These are phyloP conservation scores for Xylariomycetidae sp. DNA, from an alignment of 2,329 filamentous ascomycete species.

Conservation along the genomic window DNA sequence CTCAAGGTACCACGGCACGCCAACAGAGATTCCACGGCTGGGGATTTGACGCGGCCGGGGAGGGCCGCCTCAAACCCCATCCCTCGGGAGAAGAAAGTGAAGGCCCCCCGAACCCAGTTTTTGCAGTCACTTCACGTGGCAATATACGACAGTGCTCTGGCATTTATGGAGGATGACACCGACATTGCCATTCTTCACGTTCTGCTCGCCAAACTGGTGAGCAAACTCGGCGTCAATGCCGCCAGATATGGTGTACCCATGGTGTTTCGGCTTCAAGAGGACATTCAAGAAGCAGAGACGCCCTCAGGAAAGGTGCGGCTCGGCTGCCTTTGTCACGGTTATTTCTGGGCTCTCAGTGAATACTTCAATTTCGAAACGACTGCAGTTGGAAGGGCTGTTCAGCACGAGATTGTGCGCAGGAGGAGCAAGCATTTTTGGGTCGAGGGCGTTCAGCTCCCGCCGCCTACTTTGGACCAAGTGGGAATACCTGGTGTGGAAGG, in stretches of 20 bases:
- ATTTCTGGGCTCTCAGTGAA: constrained; percentile 74
- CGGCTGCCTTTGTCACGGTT: constrained; percentile 81
- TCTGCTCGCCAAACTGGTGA: constrained; percentile 67
- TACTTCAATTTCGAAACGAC: constrained; percentile 71
- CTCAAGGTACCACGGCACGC: constrained; percentile 39
- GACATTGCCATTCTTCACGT: constrained; percentile 75
- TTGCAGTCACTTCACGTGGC: constrained; percentile 76
- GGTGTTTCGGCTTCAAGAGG: constrained; percentile 82
- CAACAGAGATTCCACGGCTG: constrained; percentile 32
- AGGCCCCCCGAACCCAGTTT: constrained; percentile 60
- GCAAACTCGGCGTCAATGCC: constrained; percentile 76
- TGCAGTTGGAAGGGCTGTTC: constrained; percentile 62
- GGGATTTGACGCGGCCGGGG: constrained; percentile 46
- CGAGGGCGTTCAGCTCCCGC: constrained; percentile 64
- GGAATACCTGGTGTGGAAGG: constrained; percentile 42
- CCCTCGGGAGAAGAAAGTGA: constrained; percentile 49
- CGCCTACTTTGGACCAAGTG: constrained; percentile 57
- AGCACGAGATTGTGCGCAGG: constrained; percentile 69
- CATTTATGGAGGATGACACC: constrained; percentile 63
- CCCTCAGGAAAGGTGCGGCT: constrained; percentile 70
- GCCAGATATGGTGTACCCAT: constrained; percentile 75
- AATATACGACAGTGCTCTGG: constrained; percentile 81
- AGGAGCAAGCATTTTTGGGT: constrained; percentile 75
- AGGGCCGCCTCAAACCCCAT: constrained; percentile 66
- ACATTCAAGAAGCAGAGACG: constrained; percentile 61